Base-by-base conservation (phyloP, 352 stramenopile genomes). In the Phytophthora sp. region DNA sequence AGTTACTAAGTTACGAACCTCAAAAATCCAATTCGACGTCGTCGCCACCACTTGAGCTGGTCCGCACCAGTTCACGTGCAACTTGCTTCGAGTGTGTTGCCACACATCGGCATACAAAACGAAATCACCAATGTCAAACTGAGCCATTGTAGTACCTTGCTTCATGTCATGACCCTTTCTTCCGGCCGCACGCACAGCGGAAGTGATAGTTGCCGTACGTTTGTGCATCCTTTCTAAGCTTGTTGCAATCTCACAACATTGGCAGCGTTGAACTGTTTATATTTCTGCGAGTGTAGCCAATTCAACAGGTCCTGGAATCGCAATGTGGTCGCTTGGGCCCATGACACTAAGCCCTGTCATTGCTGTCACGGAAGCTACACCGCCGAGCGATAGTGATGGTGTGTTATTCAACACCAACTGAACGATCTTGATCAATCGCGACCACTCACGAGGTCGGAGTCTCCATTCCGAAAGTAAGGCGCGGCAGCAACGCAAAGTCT, bases 101-200 rank as follows among this genome's bases (percentile, higher is more conserved):
- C 28, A 32, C 28, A 32, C 28, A n/a, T 68, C 59, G 1, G 43
- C 50, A 35, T 68, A 68, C n/a, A 68, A 9, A 0, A 68, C 59
- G 27, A 35, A 68, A 24, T 68, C 59, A 3, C 59, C 50, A 2
- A 62, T 32, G 9, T 43, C 59, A 37, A 68, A 57, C n/a, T 68
- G 59, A 5, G 50, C 50, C 52, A 57, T 56, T 2, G 24, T 21
- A 0, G 31, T 27, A 13, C 49, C 42, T 23, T 23, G 15, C 37
- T 45, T 54, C 2, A 2, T 34, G 30, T 34, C 30, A 34, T 34
- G 20, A 11, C 13, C 10, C 21, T 30, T 9, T 4, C 30, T 31
- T 44, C 38, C 20, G 13, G 20, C 3, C 20, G 44, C 44, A n/a
- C 28, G 1, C 39, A 5, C 24, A 17, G 10, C 27, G 12, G 13